phyloP scores from a whole-genome alignment of 2,329 filamentous ascomycete genomes.

The Dothidotthia symphoricarpi region DNA sequence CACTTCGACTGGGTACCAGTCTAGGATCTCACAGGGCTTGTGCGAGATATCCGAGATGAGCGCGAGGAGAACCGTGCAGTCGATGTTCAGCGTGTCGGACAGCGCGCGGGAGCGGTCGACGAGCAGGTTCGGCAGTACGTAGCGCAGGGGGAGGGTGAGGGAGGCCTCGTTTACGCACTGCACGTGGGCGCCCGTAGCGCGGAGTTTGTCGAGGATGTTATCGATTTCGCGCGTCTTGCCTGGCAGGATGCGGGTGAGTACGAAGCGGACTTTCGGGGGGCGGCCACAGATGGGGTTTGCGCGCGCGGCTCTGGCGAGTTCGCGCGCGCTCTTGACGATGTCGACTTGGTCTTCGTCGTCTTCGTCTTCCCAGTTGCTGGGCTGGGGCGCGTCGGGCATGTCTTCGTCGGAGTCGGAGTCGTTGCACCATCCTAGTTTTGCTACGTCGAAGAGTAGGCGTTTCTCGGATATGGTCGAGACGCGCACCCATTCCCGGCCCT shows the following conservation, averaged over 20 bases:
- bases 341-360: slow-evolving; percentile 56
- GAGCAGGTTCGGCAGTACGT: slow-evolving; percentile 36
- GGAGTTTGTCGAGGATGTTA: slow-evolving; percentile 56
- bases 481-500: slow-evolving; percentile 66
- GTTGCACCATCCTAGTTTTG: slow-evolving; percentile 62
- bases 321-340: slow-evolving; percentile 59
- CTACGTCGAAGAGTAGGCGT: slow-evolving; percentile 65
- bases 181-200: slow-evolving; percentile 48
- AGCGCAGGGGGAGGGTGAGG: slow-evolving; percentile 21
- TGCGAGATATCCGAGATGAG: slow-evolving; percentile 74
- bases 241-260: slow-evolving; percentile 59
- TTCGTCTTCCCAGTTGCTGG: slow-evolving; percentile 43
- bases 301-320: slow-evolving; percentile 58
- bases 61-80: slow-evolving; percentile 70
- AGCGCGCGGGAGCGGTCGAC: slow-evolving; percentile 42
- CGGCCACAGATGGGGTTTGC: slow-evolving; percentile 59
- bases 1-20: slow-evolving; percentile 60
- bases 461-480: slow-evolving; percentile 65
- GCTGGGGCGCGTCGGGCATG: slow-evolving; percentile 21
- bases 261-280: slow-evolving; percentile 59
- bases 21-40: slow-evolving; percentile 46
- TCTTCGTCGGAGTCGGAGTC: slow-evolving; percentile 48
- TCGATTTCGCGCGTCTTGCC: slow-evolving; percentile 56
- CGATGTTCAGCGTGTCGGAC: slow-evolving; percentile 56
- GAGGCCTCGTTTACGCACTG: slow-evolving; percentile 31